Percentiles rank a stretch among this genome's conserved stretches.
These are phyloP conservation scores for Gentiana macrophylla DNA, from an alignment of 257 asterid species.

Conservation along the genomic window DNA sequence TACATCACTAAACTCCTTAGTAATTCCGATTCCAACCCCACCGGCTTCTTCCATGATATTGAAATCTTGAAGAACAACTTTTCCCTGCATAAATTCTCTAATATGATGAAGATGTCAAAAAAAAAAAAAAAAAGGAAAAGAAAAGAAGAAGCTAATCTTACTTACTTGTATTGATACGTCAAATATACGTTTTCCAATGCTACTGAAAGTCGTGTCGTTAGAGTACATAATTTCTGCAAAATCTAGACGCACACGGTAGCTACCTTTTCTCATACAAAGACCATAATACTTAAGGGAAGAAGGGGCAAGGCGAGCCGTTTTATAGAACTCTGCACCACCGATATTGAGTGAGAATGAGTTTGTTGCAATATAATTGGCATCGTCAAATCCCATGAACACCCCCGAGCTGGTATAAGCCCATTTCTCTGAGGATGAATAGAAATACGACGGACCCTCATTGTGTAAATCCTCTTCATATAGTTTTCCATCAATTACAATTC, in stretches of 20 bases:
- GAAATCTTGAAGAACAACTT: conserved; percentile 51
- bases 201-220: conserved; percentile 40
- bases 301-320: conserved; percentile 75
- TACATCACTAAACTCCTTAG: conserved; percentile 28
- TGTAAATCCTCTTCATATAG: conserved; percentile 46
- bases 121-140: no score
- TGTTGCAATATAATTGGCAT: conserved; percentile 11
- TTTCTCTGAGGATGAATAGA: conserved; percentile 21
- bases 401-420: conserved; percentile 94
- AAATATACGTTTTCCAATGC: conserved; percentile 70
- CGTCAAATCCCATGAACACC: conserved; percentile 14
- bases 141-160: neutral
- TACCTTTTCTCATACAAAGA: conserved; percentile 67
- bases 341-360: conserved; percentile 21
- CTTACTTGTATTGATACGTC: conserved; percentile 91
- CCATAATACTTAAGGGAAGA: conserved; percentile 68
- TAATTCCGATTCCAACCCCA: conserved; percentile 53
- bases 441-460: conserved; percentile 47
- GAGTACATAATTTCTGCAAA: conserved; percentile 76
- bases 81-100: conserved; percentile 41
- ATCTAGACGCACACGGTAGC: conserved; percentile 81
- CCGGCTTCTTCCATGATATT: conserved; percentile 51
- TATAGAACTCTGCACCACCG: conserved; percentile 30
- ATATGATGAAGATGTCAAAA: no score
- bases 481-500: conserved; percentile 31